Conservation (phyloP, 2,329 filamentous ascomycete species). For the Fusarium redolens region DNA sequence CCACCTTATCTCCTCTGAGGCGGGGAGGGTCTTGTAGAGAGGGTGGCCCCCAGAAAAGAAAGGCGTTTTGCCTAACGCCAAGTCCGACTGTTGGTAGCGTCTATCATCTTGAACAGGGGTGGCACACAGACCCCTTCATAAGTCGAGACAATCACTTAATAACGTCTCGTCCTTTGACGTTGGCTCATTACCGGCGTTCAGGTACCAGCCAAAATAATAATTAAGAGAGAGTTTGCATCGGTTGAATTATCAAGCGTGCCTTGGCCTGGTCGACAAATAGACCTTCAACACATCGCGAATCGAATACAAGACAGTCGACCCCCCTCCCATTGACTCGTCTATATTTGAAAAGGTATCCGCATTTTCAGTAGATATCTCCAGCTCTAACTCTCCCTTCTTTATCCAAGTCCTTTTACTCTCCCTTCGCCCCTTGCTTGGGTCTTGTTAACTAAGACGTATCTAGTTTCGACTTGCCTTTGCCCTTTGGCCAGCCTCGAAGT, state of each 20-base stretch:
- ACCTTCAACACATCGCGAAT: conserved; percentile 40
- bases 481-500: conserved; percentile 25
- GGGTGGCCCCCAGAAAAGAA: conserved; percentile 20
- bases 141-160: conserved; percentile 49
- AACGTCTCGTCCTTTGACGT: conserved; percentile 41
- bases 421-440: conserved; percentile 33
- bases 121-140: conserved; percentile 50
- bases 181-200: conserved; percentile 45
- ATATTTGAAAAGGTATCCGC: conserved; percentile 34
- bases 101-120: conserved; percentile 42
- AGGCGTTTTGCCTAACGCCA: conserved; percentile 39
- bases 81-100: conserved; percentile 44
- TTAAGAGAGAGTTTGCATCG: conserved; percentile 43
- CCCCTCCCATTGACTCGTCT: conserved; percentile 43
- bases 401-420: conserved; percentile 41
- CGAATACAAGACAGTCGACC: conserved; percentile 48
- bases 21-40: conserved; percentile 29
- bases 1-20: conserved; percentile 38
- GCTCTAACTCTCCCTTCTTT: conserved; percentile 42
- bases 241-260: conserved; percentile 37
- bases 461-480: conserved; percentile 21
- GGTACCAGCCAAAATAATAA: conserved; percentile 44
- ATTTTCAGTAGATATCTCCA: conserved; percentile 34
- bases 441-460: conserved; percentile 23
- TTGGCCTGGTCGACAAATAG: conserved; percentile 32